Percentiles rank a stretch among this genome's conserved stretches.
phyloP scores from a whole-genome alignment of 208 protist species.

The Acanthamoeba royreba region DNA sequence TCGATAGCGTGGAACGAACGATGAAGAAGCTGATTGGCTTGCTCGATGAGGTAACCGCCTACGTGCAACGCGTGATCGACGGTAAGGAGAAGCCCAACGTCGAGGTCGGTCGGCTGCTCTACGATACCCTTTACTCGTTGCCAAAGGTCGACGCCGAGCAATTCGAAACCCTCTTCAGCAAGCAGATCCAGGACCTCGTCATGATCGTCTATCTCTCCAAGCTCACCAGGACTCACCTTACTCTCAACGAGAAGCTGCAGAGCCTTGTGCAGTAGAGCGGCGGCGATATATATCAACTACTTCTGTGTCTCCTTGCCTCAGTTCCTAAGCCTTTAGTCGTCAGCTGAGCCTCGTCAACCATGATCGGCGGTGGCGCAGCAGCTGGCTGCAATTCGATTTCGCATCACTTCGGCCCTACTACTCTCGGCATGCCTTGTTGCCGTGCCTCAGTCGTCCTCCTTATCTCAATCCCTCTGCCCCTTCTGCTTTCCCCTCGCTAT shows the following conservation, averaged over 20 bases:
- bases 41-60: conserved; percentile 53
- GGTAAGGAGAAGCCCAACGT: conserved; percentile 64
- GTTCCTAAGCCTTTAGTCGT: too few species aligned
- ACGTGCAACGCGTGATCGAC: conserved; percentile 66
- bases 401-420: too few species aligned
- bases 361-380: too few species aligned
- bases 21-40: conserved; percentile 59
- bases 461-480: not conserved
- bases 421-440: not conserved
- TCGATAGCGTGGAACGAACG: conserved; percentile 65
- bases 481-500: not conserved
- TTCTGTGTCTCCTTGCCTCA: too few species aligned
- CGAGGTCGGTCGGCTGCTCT: conserved; percentile 65
- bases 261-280: not conserved
- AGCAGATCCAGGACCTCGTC: conserved; percentile 74
- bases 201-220: conserved; percentile 78
- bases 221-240: conserved; percentile 74
- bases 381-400: too few species aligned
- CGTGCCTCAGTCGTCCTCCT: not conserved
- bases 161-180: conserved; percentile 77
- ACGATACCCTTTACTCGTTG: conserved; percentile 62
- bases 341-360: too few species aligned
- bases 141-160: conserved; percentile 63
- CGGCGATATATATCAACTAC: too few species aligned
- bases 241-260: conserved; percentile 72